Evolutionary conservation across 768 basidiomycete genomes (phyloP).

Genomic region (Ephemerocybe angulata): DNA sequence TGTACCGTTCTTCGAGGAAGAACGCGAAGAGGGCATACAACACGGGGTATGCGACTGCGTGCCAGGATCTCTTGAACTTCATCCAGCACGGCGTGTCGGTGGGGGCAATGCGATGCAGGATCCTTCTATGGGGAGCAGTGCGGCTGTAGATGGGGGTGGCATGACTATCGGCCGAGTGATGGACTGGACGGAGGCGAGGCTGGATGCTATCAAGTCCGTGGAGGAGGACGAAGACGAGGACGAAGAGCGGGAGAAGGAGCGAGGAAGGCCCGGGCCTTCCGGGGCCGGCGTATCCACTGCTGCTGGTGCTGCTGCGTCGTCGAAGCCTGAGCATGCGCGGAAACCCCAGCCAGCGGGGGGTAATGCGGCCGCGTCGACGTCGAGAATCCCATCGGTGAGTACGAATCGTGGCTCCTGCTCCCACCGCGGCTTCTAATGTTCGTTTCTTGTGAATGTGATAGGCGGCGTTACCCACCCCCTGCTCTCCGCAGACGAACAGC

Average conservation of each 20-base stretch:
- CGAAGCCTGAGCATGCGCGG: constrained; percentile 22
- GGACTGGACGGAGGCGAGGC: constrained; percentile 81
- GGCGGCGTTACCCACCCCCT: constrained; percentile 28
- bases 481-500: constrained; percentile 22
- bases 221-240: constrained; percentile 85
- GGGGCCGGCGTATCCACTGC: constrained; percentile 11
- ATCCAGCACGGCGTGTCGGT: constrained; percentile 80
- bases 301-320: constrained; percentile 13
- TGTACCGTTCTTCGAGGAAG: constrained; percentile 75
- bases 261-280: constrained; percentile 26
- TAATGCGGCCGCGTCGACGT: constrained; percentile 26
- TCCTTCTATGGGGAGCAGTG: constrained; percentile 29
- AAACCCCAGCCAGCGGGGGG: too few species aligned
- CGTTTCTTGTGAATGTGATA: constrained; percentile 14
- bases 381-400: constrained; percentile 6
- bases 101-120: constrained; percentile 30
- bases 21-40: constrained; percentile 80
- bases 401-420: not conserved
- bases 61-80: constrained; percentile 76
- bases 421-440: constrained; percentile 8
- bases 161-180: constrained; percentile 77
- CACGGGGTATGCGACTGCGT: constrained; percentile 74
- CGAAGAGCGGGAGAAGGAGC: constrained; percentile 61
- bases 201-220: constrained; percentile 69
- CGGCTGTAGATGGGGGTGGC: constrained; percentile 50